These are phyloP conservation scores for Phytophthora sojae DNA, from an alignment of 352 stramenopile species.

Conservation along the genomic window DNA sequence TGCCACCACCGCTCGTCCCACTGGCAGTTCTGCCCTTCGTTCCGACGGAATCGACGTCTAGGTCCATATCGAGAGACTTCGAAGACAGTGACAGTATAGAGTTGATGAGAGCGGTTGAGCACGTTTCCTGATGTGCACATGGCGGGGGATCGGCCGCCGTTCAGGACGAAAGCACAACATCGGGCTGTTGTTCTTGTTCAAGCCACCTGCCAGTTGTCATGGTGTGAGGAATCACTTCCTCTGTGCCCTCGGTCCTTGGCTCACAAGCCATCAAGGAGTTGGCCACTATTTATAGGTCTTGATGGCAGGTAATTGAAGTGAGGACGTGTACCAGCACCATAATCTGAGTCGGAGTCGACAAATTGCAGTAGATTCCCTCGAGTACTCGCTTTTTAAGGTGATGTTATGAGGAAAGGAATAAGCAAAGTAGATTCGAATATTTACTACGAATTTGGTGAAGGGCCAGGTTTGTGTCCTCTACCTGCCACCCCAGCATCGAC, in stretches of 20 bases:
- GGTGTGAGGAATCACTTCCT: conserved; percentile 6
- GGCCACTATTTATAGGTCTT: conserved; percentile 28
- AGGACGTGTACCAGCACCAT: conserved; percentile 16
- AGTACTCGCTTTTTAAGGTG: neutral
- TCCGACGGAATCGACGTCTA: conserved; percentile 15
- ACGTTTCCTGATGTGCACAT: conserved; percentile 20
- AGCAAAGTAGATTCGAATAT: neutral
- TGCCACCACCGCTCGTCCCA: conserved; percentile 28
- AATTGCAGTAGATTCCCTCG: neutral
- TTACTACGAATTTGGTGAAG: neutral
- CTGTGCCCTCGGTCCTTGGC: conserved; percentile 3
- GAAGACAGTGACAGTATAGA: neutral
- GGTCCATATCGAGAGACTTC: conserved; percentile 22
- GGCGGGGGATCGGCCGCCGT: neutral
- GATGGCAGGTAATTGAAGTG: neutral
- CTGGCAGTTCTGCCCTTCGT: conserved; percentile 31
- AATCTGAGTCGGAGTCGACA: conserved; percentile 10
- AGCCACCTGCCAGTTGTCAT: conserved; percentile 11
- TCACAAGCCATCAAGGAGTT: neutral
- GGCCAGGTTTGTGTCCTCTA: conserved; percentile 10
- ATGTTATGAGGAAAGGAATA: neutral
- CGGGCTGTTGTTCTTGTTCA: conserved; percentile 2
- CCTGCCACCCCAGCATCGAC: conserved; percentile 14
- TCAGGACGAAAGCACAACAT: neutral
- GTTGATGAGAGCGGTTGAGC: conserved; percentile 9